Evolutionary conservation across 345 rosid genomes (phyloP), one percentile per base, ranked within the genome.

Genomic region (Zanthoxylum bungeanum): DNA sequence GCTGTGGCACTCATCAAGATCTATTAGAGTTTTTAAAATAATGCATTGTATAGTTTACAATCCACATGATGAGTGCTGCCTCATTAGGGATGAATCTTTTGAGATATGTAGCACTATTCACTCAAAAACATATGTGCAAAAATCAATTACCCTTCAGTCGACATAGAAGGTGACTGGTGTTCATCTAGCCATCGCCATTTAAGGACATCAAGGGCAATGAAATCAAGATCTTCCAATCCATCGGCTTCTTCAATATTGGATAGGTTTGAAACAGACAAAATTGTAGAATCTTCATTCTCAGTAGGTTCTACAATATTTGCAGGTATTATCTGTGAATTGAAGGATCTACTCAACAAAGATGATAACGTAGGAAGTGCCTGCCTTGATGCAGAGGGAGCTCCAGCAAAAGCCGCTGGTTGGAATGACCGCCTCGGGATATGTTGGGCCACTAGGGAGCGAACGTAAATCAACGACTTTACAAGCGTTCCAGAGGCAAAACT

Each of bases 141-240:
- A 55, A 71, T 37, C 36, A 64, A 73, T 74, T 80, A 95, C 99
- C 95, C 85, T 75, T 95, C 99, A 76, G 80, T 51, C 39, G 87
- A 88, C 64, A 80, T 60, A 59, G 78, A 80, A 47, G 92, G 81
- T 56, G 74, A 73, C 66, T 78, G 91, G 61, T 77, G 88, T 64
- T 85, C 98, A 81, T 89, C 86, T 70, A 84, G 83, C 97, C 96
- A 93, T 60, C 92, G 94, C 98, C 97, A 91, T 51, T 88, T 91
- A 70, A 96, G 80, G 76, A 86, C 82, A 75, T 96, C 99, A 64
- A 70, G 55, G 40, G 94, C 92, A 70, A 93, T 87, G 79, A 88
- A 91, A 63, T 85, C 89, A 70, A 66, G 77, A 80, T 85, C 91
- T 80, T 87, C 98, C 64, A 81, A 64, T 60, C 77, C 79, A 75